Conservation (phyloP, 2,329 filamentous ascomycete genomes). For the Chaetomium olivaceum region DNA sequence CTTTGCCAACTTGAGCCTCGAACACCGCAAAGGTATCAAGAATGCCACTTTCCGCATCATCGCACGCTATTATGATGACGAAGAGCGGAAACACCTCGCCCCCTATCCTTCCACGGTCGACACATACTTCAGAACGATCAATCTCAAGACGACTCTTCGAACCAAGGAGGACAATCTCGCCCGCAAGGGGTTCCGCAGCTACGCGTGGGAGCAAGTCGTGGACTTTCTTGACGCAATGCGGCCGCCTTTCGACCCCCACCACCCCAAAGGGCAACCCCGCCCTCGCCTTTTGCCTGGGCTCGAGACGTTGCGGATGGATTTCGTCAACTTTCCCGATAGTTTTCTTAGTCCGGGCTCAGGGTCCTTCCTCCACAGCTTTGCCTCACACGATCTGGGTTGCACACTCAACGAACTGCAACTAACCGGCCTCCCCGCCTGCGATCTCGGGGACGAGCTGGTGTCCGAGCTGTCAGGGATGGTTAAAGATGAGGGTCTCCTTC, state of each 20-base stretch:
- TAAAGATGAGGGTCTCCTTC: conserved; percentile 54
- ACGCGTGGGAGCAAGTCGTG: conserved; percentile 55
- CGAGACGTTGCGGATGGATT: conserved; percentile 51
- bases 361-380: conserved; percentile 52
- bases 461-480: conserved; percentile 54
- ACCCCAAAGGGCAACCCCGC: conserved; percentile 36
- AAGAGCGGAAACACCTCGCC: conserved; percentile 41
- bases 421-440: conserved; percentile 54
- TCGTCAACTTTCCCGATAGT: conserved; percentile 55
- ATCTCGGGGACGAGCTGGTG: conserved; percentile 49
- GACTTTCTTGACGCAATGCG: conserved; percentile 55
- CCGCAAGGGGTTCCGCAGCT: conserved; percentile 55
- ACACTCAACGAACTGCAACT: conserved; percentile 55
- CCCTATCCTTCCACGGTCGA: conserved; percentile 44
- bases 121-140: conserved; percentile 41
- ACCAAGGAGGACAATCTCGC: conserved; percentile 49
- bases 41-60: conserved; percentile 55
- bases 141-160: conserved; percentile 46
- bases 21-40: conserved; percentile 47
- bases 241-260: conserved; percentile 51
- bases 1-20: conserved; percentile 49
- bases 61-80: conserved; percentile 57
- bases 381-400: conserved; percentile 55
- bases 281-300: conserved; percentile 52
- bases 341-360: conserved; percentile 47